phyloP scores from a whole-genome alignment of 345 rosid genomes.

The Corchorus capsularis region DNA sequence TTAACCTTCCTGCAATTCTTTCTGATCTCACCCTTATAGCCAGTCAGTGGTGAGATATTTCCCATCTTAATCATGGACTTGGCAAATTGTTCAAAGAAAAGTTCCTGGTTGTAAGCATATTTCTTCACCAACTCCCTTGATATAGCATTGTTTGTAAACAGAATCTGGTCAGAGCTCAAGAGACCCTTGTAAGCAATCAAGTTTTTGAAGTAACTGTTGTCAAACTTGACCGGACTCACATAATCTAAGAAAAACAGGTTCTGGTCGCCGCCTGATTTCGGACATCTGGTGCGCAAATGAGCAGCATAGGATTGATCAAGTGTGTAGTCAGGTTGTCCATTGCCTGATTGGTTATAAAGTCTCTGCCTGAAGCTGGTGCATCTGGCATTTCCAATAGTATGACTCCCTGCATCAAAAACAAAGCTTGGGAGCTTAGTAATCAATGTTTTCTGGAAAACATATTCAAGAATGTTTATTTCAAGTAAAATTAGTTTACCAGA shows the following conservation, averaged over 20 bases:
- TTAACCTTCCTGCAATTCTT: slow-evolving; percentile 77
- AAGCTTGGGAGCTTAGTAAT: background rate
- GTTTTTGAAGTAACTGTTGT: slow-evolving; percentile 85
- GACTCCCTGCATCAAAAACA: slow-evolving; percentile 63
- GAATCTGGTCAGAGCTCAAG: slow-evolving; percentile 77
- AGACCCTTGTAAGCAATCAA: slow-evolving; percentile 70
- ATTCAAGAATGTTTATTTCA: background rate
- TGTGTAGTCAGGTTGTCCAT: slow-evolving; percentile 75
- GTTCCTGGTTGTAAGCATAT: slow-evolving; percentile 61
- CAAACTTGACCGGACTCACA: slow-evolving; percentile 58
- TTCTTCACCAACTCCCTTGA: slow-evolving; percentile 71
- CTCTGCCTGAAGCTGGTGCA: slow-evolving; percentile 95
- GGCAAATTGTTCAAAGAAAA: slow-evolving; percentile 77
- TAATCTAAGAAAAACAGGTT: slow-evolving; percentile 65
- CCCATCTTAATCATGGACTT: slow-evolving; percentile 93
- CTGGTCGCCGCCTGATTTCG: slow-evolving; percentile 69
- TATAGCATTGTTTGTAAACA: slow-evolving; percentile 52
- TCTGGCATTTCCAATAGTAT: slow-evolving; percentile 82
- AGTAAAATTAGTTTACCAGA: slow-evolving; percentile 54
- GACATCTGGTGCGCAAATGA: slow-evolving; percentile 48
- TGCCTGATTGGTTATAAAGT: slow-evolving; percentile 80
- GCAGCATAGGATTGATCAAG: slow-evolving; percentile 63
- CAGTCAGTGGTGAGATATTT: slow-evolving; percentile 79
- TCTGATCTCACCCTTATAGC: slow-evolving; percentile 79
- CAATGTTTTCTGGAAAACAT: background rate